Conservation (phyloP, 2,329 filamentous ascomycete genomes). For the Ceratocystis colombiana region DNA sequence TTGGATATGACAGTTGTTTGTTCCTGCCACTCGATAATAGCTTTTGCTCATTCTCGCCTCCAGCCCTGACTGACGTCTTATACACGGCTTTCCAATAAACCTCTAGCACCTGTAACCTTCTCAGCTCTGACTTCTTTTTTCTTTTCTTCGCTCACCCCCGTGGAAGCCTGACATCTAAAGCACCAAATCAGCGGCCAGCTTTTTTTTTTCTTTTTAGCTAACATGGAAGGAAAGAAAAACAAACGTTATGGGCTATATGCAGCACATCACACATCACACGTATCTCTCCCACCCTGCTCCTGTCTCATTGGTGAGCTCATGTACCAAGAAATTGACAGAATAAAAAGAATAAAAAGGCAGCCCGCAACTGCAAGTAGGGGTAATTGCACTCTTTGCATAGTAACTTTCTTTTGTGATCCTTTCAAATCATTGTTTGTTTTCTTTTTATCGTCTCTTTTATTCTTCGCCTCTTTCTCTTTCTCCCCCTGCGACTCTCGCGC, state of each 20-base stretch:
- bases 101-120: too few relatives aligned
- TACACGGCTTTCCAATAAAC: too few relatives aligned
- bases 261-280: slow-evolving; percentile 4
- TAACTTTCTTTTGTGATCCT: not conserved
- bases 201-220: too few relatives aligned
- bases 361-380: not conserved
- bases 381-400: too few relatives aligned
- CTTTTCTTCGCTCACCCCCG: too few relatives aligned
- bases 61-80: not conserved
- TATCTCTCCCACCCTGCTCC: not conserved
- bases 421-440: not conserved
- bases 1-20: not conserved
- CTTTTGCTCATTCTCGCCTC: not conserved
- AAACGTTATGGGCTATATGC: not conserved
- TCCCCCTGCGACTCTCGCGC: not conserved
- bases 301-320: not conserved
- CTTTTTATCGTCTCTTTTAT: not conserved
- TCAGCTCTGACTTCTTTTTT: too few relatives aligned
- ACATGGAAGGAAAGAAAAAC: too few relatives aligned
- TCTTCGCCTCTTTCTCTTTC: not conserved
- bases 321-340: not conserved
- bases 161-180: too few relatives aligned
- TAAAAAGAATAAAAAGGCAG: not conserved
- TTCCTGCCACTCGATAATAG: not conserved
- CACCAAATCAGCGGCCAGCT: too few relatives aligned